phyloP scores from a whole-genome alignment of 768 basidiomycete species.

The Mycena indigotica region DNA sequence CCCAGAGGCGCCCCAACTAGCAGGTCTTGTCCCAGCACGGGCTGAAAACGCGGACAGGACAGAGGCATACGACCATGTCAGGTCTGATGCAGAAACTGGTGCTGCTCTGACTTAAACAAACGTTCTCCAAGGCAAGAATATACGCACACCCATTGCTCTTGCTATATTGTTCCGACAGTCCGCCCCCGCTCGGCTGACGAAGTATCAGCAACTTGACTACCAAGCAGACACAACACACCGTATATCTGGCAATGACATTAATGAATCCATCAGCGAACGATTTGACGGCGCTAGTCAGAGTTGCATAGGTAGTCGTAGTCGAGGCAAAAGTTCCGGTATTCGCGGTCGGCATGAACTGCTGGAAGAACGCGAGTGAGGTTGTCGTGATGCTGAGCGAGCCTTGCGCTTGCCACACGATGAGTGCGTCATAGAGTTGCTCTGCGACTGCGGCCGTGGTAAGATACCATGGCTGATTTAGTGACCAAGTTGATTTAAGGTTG shows the following conservation, averaged over 20 bases:
- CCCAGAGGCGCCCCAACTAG: constrained; percentile 68
- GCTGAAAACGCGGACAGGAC: constrained; percentile 61
- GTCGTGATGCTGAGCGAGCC: constrained; percentile 55
- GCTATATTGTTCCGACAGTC: constrained; percentile 65
- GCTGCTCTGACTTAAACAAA: too few species aligned
- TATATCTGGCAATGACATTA: constrained; percentile 56
- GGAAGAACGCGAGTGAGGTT: constrained; percentile 72
- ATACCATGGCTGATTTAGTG: constrained; percentile 82
- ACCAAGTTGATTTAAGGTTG: too few species aligned
- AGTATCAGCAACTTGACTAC: not conserved
- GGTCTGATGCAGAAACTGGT: constrained; percentile 61
- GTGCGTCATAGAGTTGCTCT: constrained; percentile 74
- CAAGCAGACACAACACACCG: constrained; percentile 26
- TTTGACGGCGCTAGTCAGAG: constrained; percentile 50
- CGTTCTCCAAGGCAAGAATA: too few species aligned
- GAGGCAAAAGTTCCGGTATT: constrained; percentile 55
- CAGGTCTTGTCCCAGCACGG: constrained; percentile 46
- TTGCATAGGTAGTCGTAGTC: constrained; percentile 47
- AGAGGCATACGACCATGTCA: constrained; percentile 80
- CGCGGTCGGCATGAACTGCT: constrained; percentile 52
- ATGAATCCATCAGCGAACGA: constrained; percentile 70
- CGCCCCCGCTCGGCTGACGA: constrained; percentile 51
- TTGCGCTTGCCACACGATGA: constrained; percentile 62
- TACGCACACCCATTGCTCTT: constrained; percentile 51
- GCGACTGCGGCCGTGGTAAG: constrained; percentile 69